Evolutionary conservation across 331 rosid species (phyloP), one percentile per base, ranked within the genome.

Genomic region (Malus hybrid): DNA sequence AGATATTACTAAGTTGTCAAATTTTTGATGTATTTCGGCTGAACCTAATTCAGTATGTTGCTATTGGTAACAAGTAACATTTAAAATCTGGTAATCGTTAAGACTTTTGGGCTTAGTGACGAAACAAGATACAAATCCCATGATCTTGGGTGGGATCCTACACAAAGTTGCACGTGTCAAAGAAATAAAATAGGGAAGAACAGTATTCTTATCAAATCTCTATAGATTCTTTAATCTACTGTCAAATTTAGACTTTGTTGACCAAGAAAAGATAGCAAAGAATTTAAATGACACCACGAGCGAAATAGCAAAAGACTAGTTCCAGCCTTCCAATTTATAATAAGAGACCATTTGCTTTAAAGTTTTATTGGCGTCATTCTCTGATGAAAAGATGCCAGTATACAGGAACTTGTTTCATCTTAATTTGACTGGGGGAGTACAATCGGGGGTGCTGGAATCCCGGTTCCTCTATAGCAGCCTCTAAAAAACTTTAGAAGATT

Each of bases 1-100:
- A 28, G 76, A 76, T 61, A 34, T 39, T 15, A 71, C 63, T 72
- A 69, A 16, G 46, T 33, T 76, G 71, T 62, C 62, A 61, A 16
- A 24, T 28, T 20, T 70, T 22, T 64, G 14, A 39, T 20, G 61
- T 75, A 42, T 36, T 59, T 69, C 42, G 24, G 18, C 22, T 3
- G 62, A 69, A 65, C 32, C 27, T 2, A 29, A 52, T 31, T 70
- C 27, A n/a, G 28, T n/a, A 14, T 63, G 20, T 67, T 59, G 14
- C 60, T 19, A 67, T 67, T 60, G 9, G 50, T 27, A 7, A 27
- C n/a, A 18, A 31, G 27, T 42, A 12, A 39, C 33, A 32, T 29
- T 55, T 29, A 15, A 70, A 72, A 69, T 22, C 18, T 24, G 24
- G 57, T 32, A 19, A 60, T 8, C 2, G 6, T 66, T 19, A 69